Evolutionary conservation across 257 asterid genomes (phyloP), one percentile per base, ranked within the genome.

Genomic region (Lycium barbarum): DNA sequence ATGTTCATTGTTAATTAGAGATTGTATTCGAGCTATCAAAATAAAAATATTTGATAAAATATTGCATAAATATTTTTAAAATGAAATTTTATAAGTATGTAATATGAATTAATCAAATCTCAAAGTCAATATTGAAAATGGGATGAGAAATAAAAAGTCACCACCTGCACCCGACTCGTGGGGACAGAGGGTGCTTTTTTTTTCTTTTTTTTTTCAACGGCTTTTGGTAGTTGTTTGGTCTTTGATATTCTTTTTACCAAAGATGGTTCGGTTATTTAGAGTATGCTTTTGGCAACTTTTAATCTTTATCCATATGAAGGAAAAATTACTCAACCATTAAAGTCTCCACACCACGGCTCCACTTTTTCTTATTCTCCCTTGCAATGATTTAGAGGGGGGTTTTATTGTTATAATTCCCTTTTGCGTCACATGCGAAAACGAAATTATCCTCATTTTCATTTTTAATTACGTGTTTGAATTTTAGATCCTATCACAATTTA

Each of bases 141-240:
- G 1, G 0, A 33, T 35, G 49, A 68, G 12, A 68, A 66, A 35
- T 35, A 67, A 33, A 65, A 11, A 26, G 17, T 26, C 9, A 35
- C 15, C 5, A 3, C 15, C 13, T 61, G n/a, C 11, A 22, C 67
- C 35, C 33, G 33, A 20, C 67, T 61, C 8, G 40, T 22, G 17
- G 40, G 40, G 71, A 63, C 71, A 22, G 71, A 63, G 17, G 40
- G 73, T 3, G 33, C 33, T 12, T 65, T 6, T 2, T 2, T 5
- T 26, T 65, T 35, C 11, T 65, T 65, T 66, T 66, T 13, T 15
- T 12, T 66, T 11, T 5, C 73, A 66, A 51, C 47, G 26, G 26
- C 65, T 26, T 76, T 76, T 26, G 47, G 15, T 76, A 13, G 82
- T 76, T 76, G 82, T 3, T 51, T 76, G 26, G 82, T 76, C 63